These are phyloP conservation scores for Meyerozyma elateridarum DNA, from an alignment of 1,139 yeast species.

Conservation along the genomic window DNA sequence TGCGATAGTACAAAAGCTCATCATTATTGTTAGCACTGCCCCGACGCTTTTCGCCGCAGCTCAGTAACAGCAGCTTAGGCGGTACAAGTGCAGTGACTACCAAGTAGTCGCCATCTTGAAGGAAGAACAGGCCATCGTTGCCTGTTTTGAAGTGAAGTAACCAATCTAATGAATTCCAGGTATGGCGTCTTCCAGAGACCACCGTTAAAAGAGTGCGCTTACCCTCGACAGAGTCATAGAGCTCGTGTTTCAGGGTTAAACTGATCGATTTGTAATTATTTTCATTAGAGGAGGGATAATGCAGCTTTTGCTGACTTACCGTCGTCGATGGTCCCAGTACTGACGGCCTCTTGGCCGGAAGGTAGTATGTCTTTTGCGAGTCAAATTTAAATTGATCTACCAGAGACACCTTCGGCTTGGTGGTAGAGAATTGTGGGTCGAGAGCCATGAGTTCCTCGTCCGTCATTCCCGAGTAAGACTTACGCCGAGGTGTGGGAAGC, in stretches of 20 bases:
- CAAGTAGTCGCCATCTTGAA: constrained; percentile 35
- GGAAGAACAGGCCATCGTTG: constrained; percentile 15
- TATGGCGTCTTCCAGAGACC: constrained; percentile 38
- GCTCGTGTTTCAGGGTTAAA: constrained; percentile 34
- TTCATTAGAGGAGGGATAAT: constrained; percentile 34
- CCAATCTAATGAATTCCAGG: constrained; percentile 46
- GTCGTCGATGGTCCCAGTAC: constrained; percentile 6
- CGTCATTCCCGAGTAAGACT: constrained; percentile 60
- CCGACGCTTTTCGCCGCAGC: constrained; percentile 12
- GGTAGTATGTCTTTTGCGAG: constrained; percentile 32
- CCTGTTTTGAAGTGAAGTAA: constrained; percentile 17
- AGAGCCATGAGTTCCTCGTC: constrained; percentile 58
- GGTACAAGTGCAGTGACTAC: constrained; percentile 34
- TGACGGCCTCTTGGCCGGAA: constrained; percentile 20
- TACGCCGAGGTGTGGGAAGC: constrained; percentile 30
- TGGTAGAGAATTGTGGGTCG: constrained; percentile 48
- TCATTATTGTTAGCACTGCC: constrained; percentile 19
- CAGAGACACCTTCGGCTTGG: constrained; percentile 28
- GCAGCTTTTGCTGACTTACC: constrained; percentile 8
- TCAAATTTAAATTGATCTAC: constrained; percentile 40
- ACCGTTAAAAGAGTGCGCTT: constrained; percentile 34
- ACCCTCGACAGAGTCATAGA: constrained; percentile 19
- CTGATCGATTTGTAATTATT: constrained; percentile 39
- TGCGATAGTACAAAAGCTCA: constrained; percentile 26
- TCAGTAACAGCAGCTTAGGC: constrained; percentile 16